These are phyloP conservation scores for Penicillium aurantiogriseum DNA, from an alignment of 2,329 filamentous ascomycete genomes.

Conservation along the genomic window DNA sequence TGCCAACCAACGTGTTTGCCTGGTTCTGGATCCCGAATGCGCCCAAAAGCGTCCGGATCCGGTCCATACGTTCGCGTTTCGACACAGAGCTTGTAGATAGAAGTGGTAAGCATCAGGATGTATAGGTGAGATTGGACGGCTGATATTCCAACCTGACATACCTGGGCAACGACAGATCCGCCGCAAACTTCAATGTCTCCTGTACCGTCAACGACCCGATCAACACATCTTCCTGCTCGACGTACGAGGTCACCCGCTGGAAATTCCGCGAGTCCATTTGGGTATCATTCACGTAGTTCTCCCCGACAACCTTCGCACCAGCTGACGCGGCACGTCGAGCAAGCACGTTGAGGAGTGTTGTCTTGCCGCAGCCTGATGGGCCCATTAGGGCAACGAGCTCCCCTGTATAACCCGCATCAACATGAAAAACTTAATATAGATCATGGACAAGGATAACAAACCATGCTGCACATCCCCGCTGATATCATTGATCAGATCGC, in stretches of 20 bases:
- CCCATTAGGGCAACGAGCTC: constrained; percentile 81
- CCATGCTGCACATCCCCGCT: constrained; percentile 65
- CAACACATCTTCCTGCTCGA: constrained; percentile 84
- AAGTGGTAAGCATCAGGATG: background rate
- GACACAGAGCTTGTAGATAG: constrained; percentile 44
- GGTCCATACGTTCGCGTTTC: constrained; percentile 58
- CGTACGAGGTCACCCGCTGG: constrained; percentile 68
- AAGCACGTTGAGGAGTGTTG: constrained; percentile 77
- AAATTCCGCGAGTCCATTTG: constrained; percentile 56
- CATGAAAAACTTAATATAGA: background rate
- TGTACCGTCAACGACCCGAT: constrained; percentile 76
- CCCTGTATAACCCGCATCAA: constrained; percentile 44
- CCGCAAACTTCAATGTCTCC: constrained; percentile 77
- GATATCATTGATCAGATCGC: constrained; percentile 62
- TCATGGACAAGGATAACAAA: constrained; percentile 25
- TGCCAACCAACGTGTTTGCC: constrained; percentile 71
- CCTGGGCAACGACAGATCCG: constrained; percentile 62
- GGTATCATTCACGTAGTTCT: constrained; percentile 63
- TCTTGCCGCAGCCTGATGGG: constrained; percentile 72
- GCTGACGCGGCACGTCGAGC: constrained; percentile 60
- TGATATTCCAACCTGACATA: constrained; percentile 30
- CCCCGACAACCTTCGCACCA: constrained; percentile 54
- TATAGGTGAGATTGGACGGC: background rate
- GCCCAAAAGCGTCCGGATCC: constrained; percentile 65
- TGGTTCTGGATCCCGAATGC: constrained; percentile 73